Base-by-base conservation (phyloP, 371 early-diverging fungal species). In the Scutellospora calospora region DNA sequence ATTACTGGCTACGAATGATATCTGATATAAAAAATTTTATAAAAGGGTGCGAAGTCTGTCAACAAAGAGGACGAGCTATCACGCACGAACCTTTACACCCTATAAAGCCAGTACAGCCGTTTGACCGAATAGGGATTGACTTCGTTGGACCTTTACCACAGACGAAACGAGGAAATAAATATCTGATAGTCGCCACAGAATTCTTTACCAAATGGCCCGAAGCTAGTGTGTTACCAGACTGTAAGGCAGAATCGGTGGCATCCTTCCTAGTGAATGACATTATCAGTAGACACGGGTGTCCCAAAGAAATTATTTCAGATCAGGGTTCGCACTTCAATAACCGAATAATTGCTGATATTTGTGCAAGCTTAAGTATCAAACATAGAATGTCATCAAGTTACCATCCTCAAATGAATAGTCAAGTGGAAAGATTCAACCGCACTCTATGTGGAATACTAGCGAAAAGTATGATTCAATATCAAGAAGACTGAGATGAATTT, bases 171-270 rank as follows among this genome's bases (percentile, higher is more conserved):
- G 84, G 84, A 0, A 88, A 88, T 74, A 80, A 62, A 3, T 88
- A 82, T 82, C 86, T 90, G 5, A 31, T 89, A 0, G 81, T 85
- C 0, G 88, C 87, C 11, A 84, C 87, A 25, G 80, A 84, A 0
- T 80, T 89, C 14, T 73, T 87, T 1, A 87, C 87, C 0, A 82
- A 81, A 54, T 88, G 88, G 87, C 80, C 84, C 0, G 65, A 87
- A 9, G 87, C 88, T 0, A 75, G n/a, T 12, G 86, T 87, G 4
- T 25, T 87, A n/a, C 83, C 82, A 11, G 72, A 79, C 31, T 81
- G 85, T 0, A 80, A 81, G 1, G 82, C 82, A 14, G 66, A 81
- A 8, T 77, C 83, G 0, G 83, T 86, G 2, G 85, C 84, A 14
- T 49, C 65, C 0, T 87, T 88, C 77, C 20, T 89, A 0, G 86